Evolutionary conservation across 139 green algal species (phyloP), one percentile per base, ranked within the genome.

Genomic region (Chlamydomonas schloesseri): DNA sequence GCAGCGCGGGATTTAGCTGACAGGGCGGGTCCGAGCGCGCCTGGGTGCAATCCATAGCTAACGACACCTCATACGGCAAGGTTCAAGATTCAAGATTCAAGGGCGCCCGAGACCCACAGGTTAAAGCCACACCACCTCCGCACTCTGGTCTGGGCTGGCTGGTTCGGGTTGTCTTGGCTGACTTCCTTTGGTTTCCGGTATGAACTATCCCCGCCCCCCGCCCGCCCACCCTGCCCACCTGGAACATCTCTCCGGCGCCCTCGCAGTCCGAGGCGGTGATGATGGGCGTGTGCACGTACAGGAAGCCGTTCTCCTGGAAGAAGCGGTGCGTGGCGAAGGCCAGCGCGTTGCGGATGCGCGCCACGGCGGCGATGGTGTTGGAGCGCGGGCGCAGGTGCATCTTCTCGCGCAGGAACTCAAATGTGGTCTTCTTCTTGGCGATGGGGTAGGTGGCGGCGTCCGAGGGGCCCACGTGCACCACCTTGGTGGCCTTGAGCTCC

Each of bases 241-340:
- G 96, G 92, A 99, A 99, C 97, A 99, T 98, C 93, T 99, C 98
- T 31, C 98, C 98, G 29, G 98, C 98, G 36, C 98, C 98, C 90
- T 99, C 98, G 86, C 95, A 98, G 88, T 99, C 98, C 37, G 83
- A 94, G 53, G 96, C 94, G 9, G 97, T 99, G 81, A 99, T 96
- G 77, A 99, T 95, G 75, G 98, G 98, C 58, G 97, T 98, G 94
- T 99, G 97, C 76, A 99, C 95, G 82, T 99, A 99, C 74, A 98
- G 88, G 88, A 99, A 99, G 81, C 95, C 96, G 42, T 96, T 93
- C 81, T 97, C 82, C 84, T 86, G 80, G 80, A 86, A 86, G 47
- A 86, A 87, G 57, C 81, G 90, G 93, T 99, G 98, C 33, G 98
- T 99, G 60, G 98, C 98, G 62, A 93, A 97, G 0, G 98, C 95